Percentiles rank a stretch among this genome's conserved stretches.
Evolutionary conservation across 306 rosid species (phyloP).

Genomic region (Rosa rugosa): DNA sequence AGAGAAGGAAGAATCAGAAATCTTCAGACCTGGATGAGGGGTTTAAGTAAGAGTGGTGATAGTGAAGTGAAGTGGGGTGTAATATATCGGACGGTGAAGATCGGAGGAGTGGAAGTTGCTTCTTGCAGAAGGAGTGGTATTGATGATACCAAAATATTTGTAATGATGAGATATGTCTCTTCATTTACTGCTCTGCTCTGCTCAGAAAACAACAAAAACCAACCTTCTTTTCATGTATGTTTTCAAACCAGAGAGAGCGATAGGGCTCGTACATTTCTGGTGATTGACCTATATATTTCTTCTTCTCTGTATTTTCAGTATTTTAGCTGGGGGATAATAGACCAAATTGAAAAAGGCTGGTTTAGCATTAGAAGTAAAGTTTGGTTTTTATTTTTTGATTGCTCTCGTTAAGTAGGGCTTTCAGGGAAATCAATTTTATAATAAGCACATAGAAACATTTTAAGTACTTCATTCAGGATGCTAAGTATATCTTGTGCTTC

Average conservation of each 20-base stretch:
- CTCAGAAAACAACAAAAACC: neutral
- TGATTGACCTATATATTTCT: neutral
- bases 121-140: neutral
- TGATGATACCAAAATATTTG: neutral
- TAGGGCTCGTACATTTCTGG: neutral
- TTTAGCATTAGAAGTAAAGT: neutral
- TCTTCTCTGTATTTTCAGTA: no score
- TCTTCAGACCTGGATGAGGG: neutral
- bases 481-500: no score
- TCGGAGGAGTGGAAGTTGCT: neutral
- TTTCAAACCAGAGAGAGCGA: neutral
- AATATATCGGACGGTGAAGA: neutral
- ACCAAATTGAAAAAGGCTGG: neutral
- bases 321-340: neutral
- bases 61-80: neutral
- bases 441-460: no score
- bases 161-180: neutral
- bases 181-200: neutral
- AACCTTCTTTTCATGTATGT: neutral
- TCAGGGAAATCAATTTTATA: no score
- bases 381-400: no score
- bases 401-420: no score
- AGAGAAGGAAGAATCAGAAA: neutral
- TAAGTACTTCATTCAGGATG: no score
- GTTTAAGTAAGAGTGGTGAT: neutral